These are phyloP conservation scores for Penicillium sp. DNA, from an alignment of 2,329 filamentous ascomycete genomes.

Conservation along the genomic window DNA sequence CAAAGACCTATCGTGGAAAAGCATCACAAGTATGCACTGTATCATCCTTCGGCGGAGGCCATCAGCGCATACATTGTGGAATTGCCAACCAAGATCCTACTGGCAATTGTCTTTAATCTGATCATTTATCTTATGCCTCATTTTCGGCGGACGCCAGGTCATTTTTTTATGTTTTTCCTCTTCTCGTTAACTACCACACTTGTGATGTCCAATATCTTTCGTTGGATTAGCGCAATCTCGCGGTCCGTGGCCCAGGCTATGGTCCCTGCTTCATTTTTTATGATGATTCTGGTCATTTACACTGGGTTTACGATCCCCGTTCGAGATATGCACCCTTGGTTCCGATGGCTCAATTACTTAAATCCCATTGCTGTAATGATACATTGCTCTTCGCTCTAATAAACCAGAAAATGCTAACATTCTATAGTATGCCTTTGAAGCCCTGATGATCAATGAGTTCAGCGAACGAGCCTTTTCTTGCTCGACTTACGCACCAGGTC, in stretches of 20 bases:
- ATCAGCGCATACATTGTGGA: slow-evolving; percentile 82
- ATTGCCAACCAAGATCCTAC: slow-evolving; percentile 73
- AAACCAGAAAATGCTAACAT: not conserved
- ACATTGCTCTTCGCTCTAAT: not conserved
- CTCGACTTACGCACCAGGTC: slow-evolving; percentile 45
- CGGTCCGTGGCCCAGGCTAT: slow-evolving; percentile 62
- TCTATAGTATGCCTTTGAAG: slow-evolving; percentile 69
- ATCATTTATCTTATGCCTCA: slow-evolving; percentile 85
- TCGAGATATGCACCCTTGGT: slow-evolving; percentile 74
- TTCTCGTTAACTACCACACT: slow-evolving; percentile 71
- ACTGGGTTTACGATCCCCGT: slow-evolving; percentile 49
- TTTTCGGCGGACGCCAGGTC: slow-evolving; percentile 67
- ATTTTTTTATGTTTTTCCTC: slow-evolving; percentile 84
- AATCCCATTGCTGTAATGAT: slow-evolving; percentile 63
- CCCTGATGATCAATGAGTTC: slow-evolving; percentile 84
- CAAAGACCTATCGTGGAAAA: slow-evolving; percentile 93
- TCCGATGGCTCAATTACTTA: slow-evolving; percentile 78
- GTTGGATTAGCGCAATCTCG: slow-evolving; percentile 72
- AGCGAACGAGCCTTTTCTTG: slow-evolving; percentile 59
- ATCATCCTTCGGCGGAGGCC: slow-evolving; percentile 88
- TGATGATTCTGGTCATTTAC: slow-evolving; percentile 47
- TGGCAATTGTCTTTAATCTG: slow-evolving; percentile 73
- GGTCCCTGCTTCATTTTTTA: slow-evolving; percentile 55
- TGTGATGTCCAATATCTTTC: slow-evolving; percentile 83
- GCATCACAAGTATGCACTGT: slow-evolving; percentile 79